Conservation (phyloP, 2,329 filamentous ascomycete genomes). For the Trichophyton rubrum region DNA sequence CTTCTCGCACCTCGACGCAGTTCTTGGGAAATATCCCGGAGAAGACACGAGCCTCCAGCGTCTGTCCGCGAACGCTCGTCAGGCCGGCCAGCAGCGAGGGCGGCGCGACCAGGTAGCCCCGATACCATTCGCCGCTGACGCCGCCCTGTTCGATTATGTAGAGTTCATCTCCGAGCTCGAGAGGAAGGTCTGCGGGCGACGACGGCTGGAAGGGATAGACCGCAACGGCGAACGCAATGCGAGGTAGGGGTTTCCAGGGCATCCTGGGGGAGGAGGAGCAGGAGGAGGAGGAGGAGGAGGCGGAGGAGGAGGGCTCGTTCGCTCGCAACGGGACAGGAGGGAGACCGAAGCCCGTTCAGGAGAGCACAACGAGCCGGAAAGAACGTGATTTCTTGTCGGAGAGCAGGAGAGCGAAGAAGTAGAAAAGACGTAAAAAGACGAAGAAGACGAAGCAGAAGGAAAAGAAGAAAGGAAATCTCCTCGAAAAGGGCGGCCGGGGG, state of each 20-base stretch:
- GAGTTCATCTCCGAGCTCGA: constrained; percentile 95
- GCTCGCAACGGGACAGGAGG: not conserved
- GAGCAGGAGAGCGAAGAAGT: no score
- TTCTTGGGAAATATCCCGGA: constrained; percentile 95
- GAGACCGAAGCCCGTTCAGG: no score
- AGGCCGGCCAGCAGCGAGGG: constrained; percentile 84
- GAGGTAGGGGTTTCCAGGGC: constrained; percentile 94
- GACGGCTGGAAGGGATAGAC: constrained; percentile 85
- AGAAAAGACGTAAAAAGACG: no score
- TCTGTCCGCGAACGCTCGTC: constrained; percentile 82
- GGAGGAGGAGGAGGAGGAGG: not conserved
- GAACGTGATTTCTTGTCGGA: no score
- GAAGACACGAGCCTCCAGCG: constrained; percentile 88
- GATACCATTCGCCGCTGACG: constrained; percentile 73
- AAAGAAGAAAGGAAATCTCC: no score
- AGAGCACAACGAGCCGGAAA: no score
- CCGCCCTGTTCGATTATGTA: constrained; percentile 98
- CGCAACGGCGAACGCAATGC: constrained; percentile 95
- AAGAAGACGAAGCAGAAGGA: no score
- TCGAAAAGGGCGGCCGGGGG: no score
- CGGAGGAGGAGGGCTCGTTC: not conserved
- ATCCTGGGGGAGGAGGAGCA: constrained; percentile 38
- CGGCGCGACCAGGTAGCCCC: constrained; percentile 88
- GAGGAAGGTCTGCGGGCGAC: constrained; percentile 76
- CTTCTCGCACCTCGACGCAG: constrained; percentile 89